Conservation (phyloP, 2,329 filamentous ascomycete species). For the Pseudogymnoascus sp. region DNA sequence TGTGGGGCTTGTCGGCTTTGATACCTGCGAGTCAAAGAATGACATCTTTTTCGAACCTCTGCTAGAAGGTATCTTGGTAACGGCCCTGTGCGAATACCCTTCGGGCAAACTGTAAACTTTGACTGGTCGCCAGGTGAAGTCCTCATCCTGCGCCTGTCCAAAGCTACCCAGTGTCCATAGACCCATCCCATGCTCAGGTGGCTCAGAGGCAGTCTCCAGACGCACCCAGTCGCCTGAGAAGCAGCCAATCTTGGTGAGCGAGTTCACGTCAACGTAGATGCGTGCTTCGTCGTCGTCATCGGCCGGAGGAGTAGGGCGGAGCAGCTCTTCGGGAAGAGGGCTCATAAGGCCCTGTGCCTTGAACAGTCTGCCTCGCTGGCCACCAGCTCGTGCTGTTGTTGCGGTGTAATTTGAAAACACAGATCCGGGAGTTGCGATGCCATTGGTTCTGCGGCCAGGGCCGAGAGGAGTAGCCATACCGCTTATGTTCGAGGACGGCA, state of each 20-base stretch:
- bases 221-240: conserved; percentile 97
- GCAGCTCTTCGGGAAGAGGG: conserved; percentile 63
- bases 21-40: conserved; percentile 62
- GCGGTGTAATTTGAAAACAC: conserved; percentile 85
- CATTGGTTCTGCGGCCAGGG: conserved; percentile 65
- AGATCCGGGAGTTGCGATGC: conserved; percentile 74
- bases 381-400: conserved; percentile 67
- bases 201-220: conserved; percentile 68
- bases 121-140: conserved; percentile 67
- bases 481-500: conserved; percentile 71
- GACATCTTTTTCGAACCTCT: conserved; percentile 46
- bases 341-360: conserved; percentile 69
- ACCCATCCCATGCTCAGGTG: conserved; percentile 53
- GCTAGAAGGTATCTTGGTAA: conserved; percentile 52
- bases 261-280: conserved; percentile 82
- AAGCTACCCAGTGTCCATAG: conserved; percentile 61
- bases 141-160: conserved; percentile 52
- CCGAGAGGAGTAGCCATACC: conserved; percentile 71
- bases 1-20: conserved; percentile 47
- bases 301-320: conserved; percentile 71
- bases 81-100: conserved; percentile 52
- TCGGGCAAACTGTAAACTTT: conserved; percentile 86
- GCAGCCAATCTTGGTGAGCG: conserved; percentile 81
- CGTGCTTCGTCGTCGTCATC: conserved; percentile 83
- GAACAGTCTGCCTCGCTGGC: conserved; percentile 70